Percentiles rank a stretch among this genome's conserved stretches.
Evolutionary conservation across 306 rosid species (phyloP).

Genomic region (Casuarina cunninghamiana): DNA sequence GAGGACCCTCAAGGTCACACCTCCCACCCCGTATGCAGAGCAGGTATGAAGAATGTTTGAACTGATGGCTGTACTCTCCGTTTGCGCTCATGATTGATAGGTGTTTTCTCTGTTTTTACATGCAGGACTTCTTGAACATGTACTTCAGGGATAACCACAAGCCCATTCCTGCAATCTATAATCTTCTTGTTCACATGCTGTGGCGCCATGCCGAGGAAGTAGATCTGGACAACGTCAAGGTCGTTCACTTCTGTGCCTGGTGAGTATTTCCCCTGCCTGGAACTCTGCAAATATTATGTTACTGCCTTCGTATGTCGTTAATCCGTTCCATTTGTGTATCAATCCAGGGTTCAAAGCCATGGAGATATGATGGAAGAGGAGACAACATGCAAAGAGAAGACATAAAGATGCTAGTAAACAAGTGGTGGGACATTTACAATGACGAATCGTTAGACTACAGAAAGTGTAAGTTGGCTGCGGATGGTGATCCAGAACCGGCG

Average conservation of each 20-base stretch:
- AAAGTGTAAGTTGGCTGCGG: not conserved
- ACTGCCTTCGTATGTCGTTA: not conserved
- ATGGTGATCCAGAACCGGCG: not conserved
- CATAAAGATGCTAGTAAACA: conserved; percentile 3
- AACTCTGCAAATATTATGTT: not conserved
- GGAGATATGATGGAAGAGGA: not conserved
- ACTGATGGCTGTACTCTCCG: too few species aligned
- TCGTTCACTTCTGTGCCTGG: not conserved
- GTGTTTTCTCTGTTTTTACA: not conserved
- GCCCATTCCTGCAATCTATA: not conserved
- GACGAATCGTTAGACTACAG: conserved; percentile 4
- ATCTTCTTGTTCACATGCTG: not conserved
- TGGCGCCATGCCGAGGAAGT: not conserved
- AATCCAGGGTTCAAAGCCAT: conserved; percentile 4
- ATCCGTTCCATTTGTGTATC: not conserved
- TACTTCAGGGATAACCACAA: not conserved
- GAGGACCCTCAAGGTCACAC: not conserved
- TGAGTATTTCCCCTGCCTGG: not conserved
- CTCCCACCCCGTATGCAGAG: conserved; percentile 3
- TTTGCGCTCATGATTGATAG: not conserved
- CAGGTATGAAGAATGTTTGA: not conserved
- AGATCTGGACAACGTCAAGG: not conserved
- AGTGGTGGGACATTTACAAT: conserved; percentile 12
- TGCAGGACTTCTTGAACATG: conserved; percentile 8
- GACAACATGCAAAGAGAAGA: conserved; percentile 4